Evolutionary conservation across 352 stramenopile species (phyloP).

Genomic region (Peronosclerospora sorghi): DNA sequence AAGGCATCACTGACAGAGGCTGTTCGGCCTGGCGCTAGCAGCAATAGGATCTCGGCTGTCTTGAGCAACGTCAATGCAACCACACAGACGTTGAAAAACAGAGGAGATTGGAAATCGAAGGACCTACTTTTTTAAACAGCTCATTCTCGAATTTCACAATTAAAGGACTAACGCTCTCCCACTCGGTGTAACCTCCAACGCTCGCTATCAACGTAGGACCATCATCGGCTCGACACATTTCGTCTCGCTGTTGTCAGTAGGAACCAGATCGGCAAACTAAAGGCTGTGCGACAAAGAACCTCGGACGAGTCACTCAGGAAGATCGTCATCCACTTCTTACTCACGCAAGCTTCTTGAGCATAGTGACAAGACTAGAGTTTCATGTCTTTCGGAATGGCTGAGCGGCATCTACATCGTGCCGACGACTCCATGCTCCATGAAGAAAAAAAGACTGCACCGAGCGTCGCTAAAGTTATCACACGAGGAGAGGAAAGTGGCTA

Average conservation of each 20-base stretch:
- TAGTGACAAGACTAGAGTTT: conserved; percentile 1
- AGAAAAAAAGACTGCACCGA: conserved; percentile 7
- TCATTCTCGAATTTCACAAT: conserved; percentile 26
- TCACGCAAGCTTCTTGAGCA: conserved; percentile 9
- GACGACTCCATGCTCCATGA: conserved; percentile 6
- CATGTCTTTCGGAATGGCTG: conserved; percentile 23
- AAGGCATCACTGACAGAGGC: conserved; percentile 5
- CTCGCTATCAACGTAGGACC: conserved; percentile 7
- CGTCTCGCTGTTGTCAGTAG: conserved; percentile 9
- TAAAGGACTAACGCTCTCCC: conserved; percentile 4
- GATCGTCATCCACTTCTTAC: not conserved
- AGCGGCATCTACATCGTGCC: conserved; percentile 11
- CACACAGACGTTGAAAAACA: conserved; percentile 16
- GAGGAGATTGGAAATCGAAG: conserved; percentile 1
- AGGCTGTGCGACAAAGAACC: conserved; percentile 8
- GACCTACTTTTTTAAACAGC: conserved; percentile 2
- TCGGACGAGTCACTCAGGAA: conserved; percentile 9
- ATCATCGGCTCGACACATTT: conserved; percentile 6
- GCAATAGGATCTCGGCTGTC: conserved; percentile 23
- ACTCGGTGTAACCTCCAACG: not conserved
- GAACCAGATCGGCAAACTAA: conserved; percentile 12
- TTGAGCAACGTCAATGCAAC: conserved; percentile 17
- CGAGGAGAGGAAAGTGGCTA: conserved; percentile 1
- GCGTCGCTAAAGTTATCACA: conserved; percentile 10
- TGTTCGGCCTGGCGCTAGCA: conserved; percentile 19